A percentile compares a stretch with the other conserved stretches of the same genome.
phyloP scores from a whole-genome alignment of 2,329 filamentous ascomycete species.

The Colletotrichum sp. region DNA sequence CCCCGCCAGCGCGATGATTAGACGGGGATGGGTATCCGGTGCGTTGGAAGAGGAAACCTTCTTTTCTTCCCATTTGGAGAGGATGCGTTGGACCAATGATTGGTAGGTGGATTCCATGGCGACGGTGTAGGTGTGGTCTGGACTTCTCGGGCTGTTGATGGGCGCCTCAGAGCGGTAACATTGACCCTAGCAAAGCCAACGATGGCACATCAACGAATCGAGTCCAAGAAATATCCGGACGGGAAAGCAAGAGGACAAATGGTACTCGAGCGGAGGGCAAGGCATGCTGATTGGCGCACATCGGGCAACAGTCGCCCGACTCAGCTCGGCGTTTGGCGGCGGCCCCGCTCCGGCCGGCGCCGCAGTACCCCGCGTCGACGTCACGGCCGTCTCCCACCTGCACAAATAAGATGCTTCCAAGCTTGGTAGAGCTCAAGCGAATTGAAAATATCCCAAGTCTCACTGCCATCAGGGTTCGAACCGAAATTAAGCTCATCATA shows the following conservation, averaged over 20 bases:
- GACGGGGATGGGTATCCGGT: conserved; percentile 7
- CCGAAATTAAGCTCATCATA: not conserved
- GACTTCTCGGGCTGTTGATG: not conserved
- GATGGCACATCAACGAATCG: not conserved
- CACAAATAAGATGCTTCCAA: not conserved
- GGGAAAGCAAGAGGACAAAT: not conserved
- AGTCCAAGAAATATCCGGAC: not conserved
- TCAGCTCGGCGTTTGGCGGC: conserved; percentile 7
- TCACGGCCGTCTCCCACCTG: not conserved
- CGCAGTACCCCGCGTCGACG: conserved; percentile 10
- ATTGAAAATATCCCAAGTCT: not conserved
- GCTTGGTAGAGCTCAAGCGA: not conserved
- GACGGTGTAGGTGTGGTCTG: not conserved
- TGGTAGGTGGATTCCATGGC: conserved; percentile 31
- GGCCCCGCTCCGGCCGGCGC: conserved; percentile 8
- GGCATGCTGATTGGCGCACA: not conserved
- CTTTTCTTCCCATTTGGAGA: conserved; percentile 25
- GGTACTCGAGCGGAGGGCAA: not conserved
- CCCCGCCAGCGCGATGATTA: conserved; percentile 34
- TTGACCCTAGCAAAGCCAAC: not conserved
- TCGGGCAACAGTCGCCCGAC: conserved; percentile 8
- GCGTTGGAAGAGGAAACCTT: not conserved
- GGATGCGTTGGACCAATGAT: conserved; percentile 25
- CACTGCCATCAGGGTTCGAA: not conserved
- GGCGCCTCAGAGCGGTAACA: not conserved